Evolutionary conservation across 2,329 filamentous ascomycete genomes (phyloP).

Genomic region (Rhynchosporium secalis): DNA sequence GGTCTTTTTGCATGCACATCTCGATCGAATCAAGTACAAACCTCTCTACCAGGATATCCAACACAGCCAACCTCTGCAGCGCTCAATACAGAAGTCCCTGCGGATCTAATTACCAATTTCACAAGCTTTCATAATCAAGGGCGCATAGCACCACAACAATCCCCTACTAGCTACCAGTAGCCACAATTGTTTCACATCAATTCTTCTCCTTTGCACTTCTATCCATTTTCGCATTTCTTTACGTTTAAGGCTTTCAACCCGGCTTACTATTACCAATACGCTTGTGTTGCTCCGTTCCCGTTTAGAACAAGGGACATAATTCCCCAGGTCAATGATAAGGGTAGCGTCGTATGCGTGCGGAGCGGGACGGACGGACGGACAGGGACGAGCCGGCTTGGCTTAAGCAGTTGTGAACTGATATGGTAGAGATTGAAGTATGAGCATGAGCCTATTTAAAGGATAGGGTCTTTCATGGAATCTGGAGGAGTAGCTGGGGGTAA

Average conservation of each 20-base stretch:
- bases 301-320: background rate
- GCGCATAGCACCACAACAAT: background rate
- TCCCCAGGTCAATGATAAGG: background rate
- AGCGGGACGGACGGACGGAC: conserved; percentile 5
- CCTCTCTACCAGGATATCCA: background rate
- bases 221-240: no score
- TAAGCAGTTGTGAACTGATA: no score
- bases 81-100: conserved; percentile 9
- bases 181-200: no score
- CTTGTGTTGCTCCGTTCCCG: background rate
- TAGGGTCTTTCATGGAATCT: background rate
- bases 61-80: conserved; percentile 10
- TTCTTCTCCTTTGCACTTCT: no score
- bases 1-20: background rate
- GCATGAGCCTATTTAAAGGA: conserved; percentile 10
- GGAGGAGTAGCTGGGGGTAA: background rate
- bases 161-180: no score
- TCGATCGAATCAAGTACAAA: background rate
- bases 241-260: no score
- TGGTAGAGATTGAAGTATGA: background rate
- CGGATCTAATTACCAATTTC: background rate
- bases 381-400: background rate
- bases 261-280: no score
- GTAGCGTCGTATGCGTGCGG: conserved; percentile 1
- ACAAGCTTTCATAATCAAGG: background rate